Percentiles rank a stretch among this genome's conserved stretches.
Evolutionary conservation across 1,139 yeast genomes (phyloP).

Genomic region (Scheffersomyces illinoinensis): DNA sequence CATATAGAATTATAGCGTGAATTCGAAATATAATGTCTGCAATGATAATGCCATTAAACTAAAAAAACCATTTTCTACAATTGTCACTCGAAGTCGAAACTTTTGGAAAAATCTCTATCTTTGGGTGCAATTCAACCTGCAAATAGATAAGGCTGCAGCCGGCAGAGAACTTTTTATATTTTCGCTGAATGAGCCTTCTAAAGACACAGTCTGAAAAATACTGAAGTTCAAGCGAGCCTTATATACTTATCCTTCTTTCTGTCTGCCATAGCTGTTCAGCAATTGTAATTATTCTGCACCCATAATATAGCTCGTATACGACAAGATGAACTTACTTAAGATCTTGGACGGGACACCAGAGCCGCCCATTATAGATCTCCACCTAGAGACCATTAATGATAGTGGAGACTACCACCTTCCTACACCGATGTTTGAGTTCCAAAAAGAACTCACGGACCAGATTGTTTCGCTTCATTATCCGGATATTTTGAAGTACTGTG

Average conservation of each 20-base stretch:
- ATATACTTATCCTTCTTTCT: too few species aligned
- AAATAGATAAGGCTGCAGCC: neutral
- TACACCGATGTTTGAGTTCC: constrained; percentile 86
- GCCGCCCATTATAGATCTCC: constrained; percentile 68
- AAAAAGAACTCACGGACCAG: constrained; percentile 89
- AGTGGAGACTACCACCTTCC: constrained; percentile 80
- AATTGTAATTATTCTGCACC: neutral
- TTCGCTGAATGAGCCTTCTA: neutral
- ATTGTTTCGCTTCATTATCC: constrained; percentile 88
- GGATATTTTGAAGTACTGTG: constrained; percentile 85
- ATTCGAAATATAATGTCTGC: neutral
- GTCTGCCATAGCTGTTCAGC: neutral
- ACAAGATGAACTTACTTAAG: constrained; percentile 67
- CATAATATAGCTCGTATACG: neutral
- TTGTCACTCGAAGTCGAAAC: neutral
- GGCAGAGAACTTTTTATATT: neutral
- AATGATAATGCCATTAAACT: too few species aligned
- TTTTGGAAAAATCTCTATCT: neutral
- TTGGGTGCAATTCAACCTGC: neutral
- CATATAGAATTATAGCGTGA: neutral
- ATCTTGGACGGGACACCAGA: constrained; percentile 85
- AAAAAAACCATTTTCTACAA: too few species aligned
- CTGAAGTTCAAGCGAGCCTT: neutral
- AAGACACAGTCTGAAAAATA: neutral
- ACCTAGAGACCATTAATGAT: constrained; percentile 32